Base-by-base conservation (phyloP, 2,329 filamentous ascomycete species). In the Calonectria leucothoes region DNA sequence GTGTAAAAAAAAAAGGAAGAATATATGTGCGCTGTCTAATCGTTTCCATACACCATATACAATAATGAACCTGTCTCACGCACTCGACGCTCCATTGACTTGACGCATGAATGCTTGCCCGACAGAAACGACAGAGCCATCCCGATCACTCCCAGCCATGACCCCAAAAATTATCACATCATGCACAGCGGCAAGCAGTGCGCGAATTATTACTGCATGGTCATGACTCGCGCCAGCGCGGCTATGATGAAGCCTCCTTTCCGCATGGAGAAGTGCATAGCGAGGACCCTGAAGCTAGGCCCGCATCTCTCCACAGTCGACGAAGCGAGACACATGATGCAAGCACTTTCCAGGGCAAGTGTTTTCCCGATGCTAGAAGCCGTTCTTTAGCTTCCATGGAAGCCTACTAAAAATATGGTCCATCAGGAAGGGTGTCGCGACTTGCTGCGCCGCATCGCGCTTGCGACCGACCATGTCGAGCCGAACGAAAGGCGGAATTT, bases 1-100 rank as follows among this genome's bases (percentile, higher is more conserved):
- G 69, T 80, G 57, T 79, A 69, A 51, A 35, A 8, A 45, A 71
- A 49, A 33, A 10, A 20, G n/a, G n/a, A 15, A 11, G 17, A 17
- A 15, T 29, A 10, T 27, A 10, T 20, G 15, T 31, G 12, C 8
- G 55, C 20, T 8, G 14, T 27, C 27, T 14, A 10, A 23, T 39
- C 6, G 20, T 61, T 37, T 15, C 35, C 55, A 25, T 27, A 4
- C 25, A 15, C 55, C 14, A 27, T 29, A 27, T 59, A 37, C 20
- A 61, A 59, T 61, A 61, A 61, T 61, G 39, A 14, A 37, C 10
- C 25, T 27, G 35, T 42, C 7, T 12, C 15, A 14, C 23, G n/a
- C 33, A 15, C 55, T 37, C 33, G 23, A 25, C 35, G 23, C 20
- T 23, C 12, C 33, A 8, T 25, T 39, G 23, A 14, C 14, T 12